Percentiles rank a stretch among this genome's conserved stretches.
Evolutionary conservation across 208 protist genomes (phyloP).

Genomic region (Borovskyia barvae): DNA sequence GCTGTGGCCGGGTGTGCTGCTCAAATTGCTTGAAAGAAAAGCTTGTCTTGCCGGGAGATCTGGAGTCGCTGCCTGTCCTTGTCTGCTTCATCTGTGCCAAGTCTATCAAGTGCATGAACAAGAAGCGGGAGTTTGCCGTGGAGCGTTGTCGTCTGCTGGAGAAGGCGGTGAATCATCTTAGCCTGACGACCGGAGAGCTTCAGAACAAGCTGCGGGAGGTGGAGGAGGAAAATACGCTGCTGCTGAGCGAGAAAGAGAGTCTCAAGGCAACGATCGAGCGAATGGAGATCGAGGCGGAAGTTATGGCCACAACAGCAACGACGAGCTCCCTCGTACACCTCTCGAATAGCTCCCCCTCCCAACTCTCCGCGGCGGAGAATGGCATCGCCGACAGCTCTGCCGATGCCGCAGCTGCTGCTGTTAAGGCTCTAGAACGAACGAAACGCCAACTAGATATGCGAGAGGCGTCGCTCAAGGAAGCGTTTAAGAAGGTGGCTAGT

Average conservation of each 20-base stretch:
- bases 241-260: constrained; percentile 32
- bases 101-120: constrained; percentile 28
- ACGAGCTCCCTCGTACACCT: not conserved
- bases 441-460: constrained; percentile 47
- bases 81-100: constrained; percentile 55
- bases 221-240: constrained; percentile 46
- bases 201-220: constrained; percentile 36
- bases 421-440: constrained; percentile 30
- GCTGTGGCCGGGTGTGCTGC: constrained; percentile 61
- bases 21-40: constrained; percentile 38
- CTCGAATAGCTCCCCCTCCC: not conserved
- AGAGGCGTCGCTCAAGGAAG: constrained; percentile 63
- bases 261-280: constrained; percentile 35
- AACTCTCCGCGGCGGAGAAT: not conserved
- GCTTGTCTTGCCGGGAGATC: constrained; percentile 39
- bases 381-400: not conserved
- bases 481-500: constrained; percentile 53
- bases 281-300: constrained; percentile 34
- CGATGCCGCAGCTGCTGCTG: constrained; percentile 1
- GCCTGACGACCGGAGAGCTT: constrained; percentile 37
- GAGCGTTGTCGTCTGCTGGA: constrained; percentile 44
- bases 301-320: constrained; percentile 25
- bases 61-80: constrained; percentile 30
- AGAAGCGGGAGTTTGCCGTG: constrained; percentile 47
- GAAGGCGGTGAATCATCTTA: constrained; percentile 48